phyloP scores from a whole-genome alignment of 805 yeast genomes.

The Jamesozyma piceae region DNA sequence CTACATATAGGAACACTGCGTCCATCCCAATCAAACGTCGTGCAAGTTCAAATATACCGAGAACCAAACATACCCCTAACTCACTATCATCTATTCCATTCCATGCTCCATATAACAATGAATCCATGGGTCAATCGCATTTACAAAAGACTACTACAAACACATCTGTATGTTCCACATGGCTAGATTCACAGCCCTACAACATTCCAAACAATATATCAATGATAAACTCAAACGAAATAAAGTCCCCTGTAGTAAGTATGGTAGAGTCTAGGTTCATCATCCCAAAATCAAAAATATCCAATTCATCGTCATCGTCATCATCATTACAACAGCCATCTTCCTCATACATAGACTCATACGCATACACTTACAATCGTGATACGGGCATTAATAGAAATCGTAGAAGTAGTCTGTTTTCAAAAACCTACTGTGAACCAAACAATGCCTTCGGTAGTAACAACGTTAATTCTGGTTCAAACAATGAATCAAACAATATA shows the following conservation, averaged over 20 bases:
- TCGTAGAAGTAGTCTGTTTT: background rate
- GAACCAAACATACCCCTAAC: background rate
- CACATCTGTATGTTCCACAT: too few species aligned
- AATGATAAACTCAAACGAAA: slow-evolving; percentile 1
- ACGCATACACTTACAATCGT: too few species aligned
- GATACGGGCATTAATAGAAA: too few species aligned
- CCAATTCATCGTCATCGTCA: background rate
- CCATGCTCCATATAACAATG: background rate
- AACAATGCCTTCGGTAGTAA: too few species aligned
- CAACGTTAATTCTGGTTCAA: too few species aligned
- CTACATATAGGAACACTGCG: too few species aligned
- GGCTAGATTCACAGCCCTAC: slow-evolving; percentile 1
- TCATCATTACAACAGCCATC: background rate
- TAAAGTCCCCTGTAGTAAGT: background rate
- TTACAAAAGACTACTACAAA: too few species aligned
- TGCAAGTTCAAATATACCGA: background rate
- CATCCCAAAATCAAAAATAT: background rate
- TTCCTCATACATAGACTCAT: background rate
- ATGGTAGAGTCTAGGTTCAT: slow-evolving; percentile 1
- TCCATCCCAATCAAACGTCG: background rate
- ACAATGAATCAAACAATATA: background rate
- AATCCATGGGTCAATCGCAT: background rate
- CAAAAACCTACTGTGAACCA: background rate
- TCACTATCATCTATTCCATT: background rate
- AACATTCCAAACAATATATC: slow-evolving; percentile 1